A percentile compares a stretch with the other conserved stretches of the same genome.
Conservation (phyloP, 331 rosid species). For the Prunus yedoensis region DNA sequence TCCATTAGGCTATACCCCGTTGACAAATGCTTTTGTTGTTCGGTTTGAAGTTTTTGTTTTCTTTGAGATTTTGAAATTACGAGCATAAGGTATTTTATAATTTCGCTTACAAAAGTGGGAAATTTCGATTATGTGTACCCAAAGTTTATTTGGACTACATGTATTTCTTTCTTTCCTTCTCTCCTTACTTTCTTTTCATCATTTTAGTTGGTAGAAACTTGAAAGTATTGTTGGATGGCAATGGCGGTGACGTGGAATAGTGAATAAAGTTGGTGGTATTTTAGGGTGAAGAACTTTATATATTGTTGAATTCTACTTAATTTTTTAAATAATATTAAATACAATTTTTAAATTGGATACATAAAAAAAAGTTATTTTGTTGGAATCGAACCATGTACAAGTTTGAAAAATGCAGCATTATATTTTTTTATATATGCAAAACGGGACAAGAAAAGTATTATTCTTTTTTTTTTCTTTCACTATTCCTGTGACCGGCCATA, state of each 20-base stretch:
- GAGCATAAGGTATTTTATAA: background rate
- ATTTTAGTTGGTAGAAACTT: background rate
- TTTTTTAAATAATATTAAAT: background rate
- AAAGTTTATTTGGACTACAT: no score
- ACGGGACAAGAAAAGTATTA: background rate
- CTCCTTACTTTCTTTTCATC: no score
- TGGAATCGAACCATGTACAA: background rate
- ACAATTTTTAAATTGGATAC: background rate
- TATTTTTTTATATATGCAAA: background rate
- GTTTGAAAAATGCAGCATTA: background rate
- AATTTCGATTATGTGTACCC: no score
- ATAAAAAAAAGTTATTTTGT: no score
- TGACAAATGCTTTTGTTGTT: fast-evolving
- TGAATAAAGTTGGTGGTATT: background rate
- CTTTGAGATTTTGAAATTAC: background rate
- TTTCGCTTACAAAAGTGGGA: background rate
- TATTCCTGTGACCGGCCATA: no score
- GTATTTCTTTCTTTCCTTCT: no score
- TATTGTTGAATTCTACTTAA: background rate
- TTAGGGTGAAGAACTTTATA: background rate
- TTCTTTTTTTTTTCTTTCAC: no score
- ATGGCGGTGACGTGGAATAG: background rate
- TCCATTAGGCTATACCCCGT: fast-evolving
- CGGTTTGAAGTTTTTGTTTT: no score
- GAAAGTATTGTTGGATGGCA: background rate